Conservation (phyloP, 192 early-diverging fungal genomes). For the Coemansia interrupta region DNA sequence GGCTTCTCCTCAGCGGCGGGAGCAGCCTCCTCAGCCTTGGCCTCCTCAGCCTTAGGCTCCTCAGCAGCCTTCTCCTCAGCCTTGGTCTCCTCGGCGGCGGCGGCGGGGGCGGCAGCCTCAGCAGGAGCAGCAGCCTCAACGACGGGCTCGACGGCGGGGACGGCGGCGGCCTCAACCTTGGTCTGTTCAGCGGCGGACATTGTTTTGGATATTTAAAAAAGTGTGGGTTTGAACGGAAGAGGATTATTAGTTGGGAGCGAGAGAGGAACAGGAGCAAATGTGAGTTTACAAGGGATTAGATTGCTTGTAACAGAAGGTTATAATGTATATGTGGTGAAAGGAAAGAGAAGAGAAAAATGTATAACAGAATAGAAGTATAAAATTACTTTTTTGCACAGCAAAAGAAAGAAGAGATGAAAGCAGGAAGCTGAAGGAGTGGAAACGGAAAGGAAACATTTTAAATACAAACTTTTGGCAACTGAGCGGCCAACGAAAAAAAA, state of each 20-base stretch:
- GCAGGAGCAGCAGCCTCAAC: constrained; percentile 11
- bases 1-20: constrained; percentile 10
- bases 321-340: constrained; percentile 7
- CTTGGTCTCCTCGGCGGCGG: constrained; percentile 13
- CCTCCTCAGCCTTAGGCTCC: constrained; percentile 18
- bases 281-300: constrained; percentile 13
- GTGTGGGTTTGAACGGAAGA: constrained; percentile 10
- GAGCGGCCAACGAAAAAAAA: background rate
- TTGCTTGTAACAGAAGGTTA: constrained; percentile 32
- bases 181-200: constrained; percentile 23
- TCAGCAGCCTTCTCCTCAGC: constrained; percentile 14
- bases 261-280: constrained; percentile 5
- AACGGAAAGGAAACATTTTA: constrained; percentile 9
- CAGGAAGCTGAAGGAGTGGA: constrained; percentile 4
- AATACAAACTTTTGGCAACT: constrained; percentile 10
- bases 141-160: constrained; percentile 8
- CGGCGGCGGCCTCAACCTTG: constrained; percentile 17
- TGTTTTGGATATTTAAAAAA: constrained; percentile 2
- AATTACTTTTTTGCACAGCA: constrained; percentile 48
- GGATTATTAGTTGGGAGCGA: constrained; percentile 5
- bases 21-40: constrained; percentile 9
- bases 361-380: constrained; percentile 26
- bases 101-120: constrained; percentile 21
- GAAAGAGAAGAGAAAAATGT: constrained; percentile 9
- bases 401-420: constrained; percentile 23